Evolutionary conservation across 2,329 filamentous ascomycete species (phyloP).

Genomic region (Byssothecium circinans): DNA sequence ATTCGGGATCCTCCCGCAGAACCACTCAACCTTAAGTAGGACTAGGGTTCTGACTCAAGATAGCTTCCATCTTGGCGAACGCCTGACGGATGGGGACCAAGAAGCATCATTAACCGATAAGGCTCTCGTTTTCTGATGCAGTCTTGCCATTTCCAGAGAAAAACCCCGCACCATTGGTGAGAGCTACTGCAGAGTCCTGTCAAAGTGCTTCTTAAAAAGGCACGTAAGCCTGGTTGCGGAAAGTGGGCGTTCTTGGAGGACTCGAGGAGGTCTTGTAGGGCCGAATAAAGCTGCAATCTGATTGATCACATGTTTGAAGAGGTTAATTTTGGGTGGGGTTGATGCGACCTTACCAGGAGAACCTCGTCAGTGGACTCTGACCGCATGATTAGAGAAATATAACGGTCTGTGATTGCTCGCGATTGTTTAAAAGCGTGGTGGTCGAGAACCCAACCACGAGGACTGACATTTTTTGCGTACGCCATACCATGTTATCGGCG

Average conservation of each 20-base stretch:
- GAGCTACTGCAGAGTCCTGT: constrained; percentile 6
- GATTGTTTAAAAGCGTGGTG: constrained; percentile 14
- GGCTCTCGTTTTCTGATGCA: constrained; percentile 10
- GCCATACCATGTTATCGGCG: constrained; percentile 12
- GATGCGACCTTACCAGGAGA: constrained; percentile 2
- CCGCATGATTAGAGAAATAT: constrained; percentile 5
- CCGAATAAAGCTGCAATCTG: constrained; percentile 9
- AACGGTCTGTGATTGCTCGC: constrained; percentile 9
- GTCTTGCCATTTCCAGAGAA: constrained; percentile 8
- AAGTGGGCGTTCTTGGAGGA: constrained; percentile 3
- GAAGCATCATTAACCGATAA: constrained; percentile 17
- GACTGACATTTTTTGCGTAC: constrained; percentile 8
- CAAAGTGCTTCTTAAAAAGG: constrained; percentile 5
- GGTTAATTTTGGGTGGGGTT: constrained; percentile 5
- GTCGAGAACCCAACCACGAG: constrained; percentile 19
- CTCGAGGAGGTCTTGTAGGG: constrained; percentile 2
- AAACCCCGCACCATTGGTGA: constrained; percentile 1
- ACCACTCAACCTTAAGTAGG: constrained; percentile 13
- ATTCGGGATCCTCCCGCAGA: constrained; percentile 14
- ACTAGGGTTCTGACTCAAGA: neutral
- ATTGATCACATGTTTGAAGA: constrained; percentile 22
- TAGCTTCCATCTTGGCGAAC: constrained; percentile 16
- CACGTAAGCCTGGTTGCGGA: constrained; percentile 11
- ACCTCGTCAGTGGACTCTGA: constrained; percentile 10
- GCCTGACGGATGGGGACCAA: constrained; percentile 3